Evolutionary conservation across 1,139 yeast species (phyloP), one percentile per base, ranked within the genome.

Genomic region (Candida neerlandica): DNA sequence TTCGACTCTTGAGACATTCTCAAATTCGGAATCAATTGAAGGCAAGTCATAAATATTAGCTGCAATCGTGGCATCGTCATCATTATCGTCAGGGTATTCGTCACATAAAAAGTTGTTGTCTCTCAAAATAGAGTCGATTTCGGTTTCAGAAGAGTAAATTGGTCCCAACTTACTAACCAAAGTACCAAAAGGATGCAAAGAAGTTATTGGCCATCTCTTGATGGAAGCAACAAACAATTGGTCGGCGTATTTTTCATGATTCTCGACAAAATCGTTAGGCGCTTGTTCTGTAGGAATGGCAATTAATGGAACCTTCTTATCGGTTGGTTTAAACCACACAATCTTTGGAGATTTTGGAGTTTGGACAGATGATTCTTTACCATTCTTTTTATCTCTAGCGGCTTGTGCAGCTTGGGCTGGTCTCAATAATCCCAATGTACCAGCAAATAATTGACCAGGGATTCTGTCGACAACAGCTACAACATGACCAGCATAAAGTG

Each of bases 221-320:
- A 94, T 94, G 3, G 96, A 88, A 0, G 98, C 98, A 54, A 94
- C 95, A 64, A 94, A 94, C 48, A 91, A 73, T 60, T 86, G 89
- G 64, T 89, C 84, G 0, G 89, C 78, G 60, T 94, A 94, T 48
- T 77, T 79, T 51, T 89, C 96, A 57, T 91, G 96, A 60, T 91
- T 90, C 56, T 91, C 97, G 41, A 94, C 95, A 70, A 94, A 92
- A 66, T 94, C 98, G 53, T 81, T 82, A 34, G 99, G 99, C 0
- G 97, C 99, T 67, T 94, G 97, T 64, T 94, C 99, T 2, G 98
- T 94, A 41, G 99, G 99, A 58, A 94, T 94, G 12, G 99, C 99
- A 73, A 94, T 92, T 57, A 94, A 78, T 5, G 99, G 99, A 16
- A 94, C 99, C 57, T 96, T 89, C 69, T 94, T 94, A 66, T 94